Percentiles rank a stretch among this genome's conserved stretches.
phyloP scores from a whole-genome alignment of 2,329 filamentous ascomycete species.

The Aspergillus sp. region DNA sequence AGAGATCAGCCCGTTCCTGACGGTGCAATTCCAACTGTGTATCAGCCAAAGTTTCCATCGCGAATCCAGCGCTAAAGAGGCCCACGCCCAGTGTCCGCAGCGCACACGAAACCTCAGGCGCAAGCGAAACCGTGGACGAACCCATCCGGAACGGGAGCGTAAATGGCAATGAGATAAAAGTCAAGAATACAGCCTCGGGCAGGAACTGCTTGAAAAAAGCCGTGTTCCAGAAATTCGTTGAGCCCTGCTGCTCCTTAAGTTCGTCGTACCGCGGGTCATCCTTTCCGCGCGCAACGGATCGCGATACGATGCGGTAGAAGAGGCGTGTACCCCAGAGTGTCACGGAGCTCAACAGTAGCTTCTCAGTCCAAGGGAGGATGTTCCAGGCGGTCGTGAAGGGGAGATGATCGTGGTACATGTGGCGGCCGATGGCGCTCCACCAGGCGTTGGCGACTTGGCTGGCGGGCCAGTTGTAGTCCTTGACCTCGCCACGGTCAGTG shows the following conservation, averaged over 20 bases:
- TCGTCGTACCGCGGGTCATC: constrained; percentile 51
- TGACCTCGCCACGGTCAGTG: constrained; percentile 50
- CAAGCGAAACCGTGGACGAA: constrained; percentile 24
- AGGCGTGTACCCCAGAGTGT: constrained; percentile 51
- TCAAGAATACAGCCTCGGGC: constrained; percentile 51
- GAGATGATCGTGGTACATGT: constrained; percentile 39
- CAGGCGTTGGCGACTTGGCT: constrained; percentile 51
- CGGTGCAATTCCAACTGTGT: constrained; percentile 48
- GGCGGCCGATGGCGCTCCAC: constrained; percentile 52
- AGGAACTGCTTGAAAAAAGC: constrained; percentile 48
- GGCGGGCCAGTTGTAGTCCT: constrained; percentile 53
- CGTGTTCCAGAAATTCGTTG: constrained; percentile 50
- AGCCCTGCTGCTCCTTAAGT: constrained; percentile 37
- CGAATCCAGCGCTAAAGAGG: constrained; percentile 49
- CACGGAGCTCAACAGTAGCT: constrained; percentile 48
- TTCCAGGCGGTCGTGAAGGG: constrained; percentile 41
- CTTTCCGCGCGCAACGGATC: constrained; percentile 42
- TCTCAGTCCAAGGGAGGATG: constrained; percentile 47
- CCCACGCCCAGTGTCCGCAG: constrained; percentile 43
- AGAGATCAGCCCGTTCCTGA: constrained; percentile 35
- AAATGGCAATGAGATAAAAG: constrained; percentile 50
- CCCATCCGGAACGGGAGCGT: constrained; percentile 44
- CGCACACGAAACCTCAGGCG: constrained; percentile 9
- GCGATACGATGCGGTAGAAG: constrained; percentile 46
- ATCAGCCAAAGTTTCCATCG: constrained; percentile 51